Conservation (phyloP, 345 rosid genomes). For the Boechera retrofracta region DNA sequence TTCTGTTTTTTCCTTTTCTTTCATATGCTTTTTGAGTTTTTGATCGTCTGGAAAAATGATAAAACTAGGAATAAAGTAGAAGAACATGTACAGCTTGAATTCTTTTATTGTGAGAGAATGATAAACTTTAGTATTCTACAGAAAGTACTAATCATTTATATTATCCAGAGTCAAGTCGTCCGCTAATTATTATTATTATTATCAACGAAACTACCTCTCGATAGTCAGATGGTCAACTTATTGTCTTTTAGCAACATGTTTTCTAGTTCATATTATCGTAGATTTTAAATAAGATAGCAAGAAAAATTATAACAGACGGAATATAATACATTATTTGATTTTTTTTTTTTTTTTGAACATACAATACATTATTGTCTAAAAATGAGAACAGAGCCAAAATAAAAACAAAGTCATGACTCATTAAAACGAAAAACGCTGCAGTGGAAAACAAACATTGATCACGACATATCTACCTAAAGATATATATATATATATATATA, state of each 20-base stretch:
- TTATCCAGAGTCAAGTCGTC: too few relatives aligned
- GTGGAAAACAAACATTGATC: neutral
- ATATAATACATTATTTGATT: neutral
- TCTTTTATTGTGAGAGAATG: too few relatives aligned
- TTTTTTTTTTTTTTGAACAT: too few relatives aligned
- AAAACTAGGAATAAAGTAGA: neutral
- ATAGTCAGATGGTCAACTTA: neutral
- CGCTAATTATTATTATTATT: too few relatives aligned
- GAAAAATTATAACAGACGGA: neutral
- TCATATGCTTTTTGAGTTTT: neutral
- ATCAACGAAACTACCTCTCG: neutral
- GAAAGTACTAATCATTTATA: too few relatives aligned
- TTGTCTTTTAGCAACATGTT: neutral
- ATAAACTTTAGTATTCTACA: too few relatives aligned
- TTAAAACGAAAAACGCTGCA: neutral
- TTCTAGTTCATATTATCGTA: neutral
- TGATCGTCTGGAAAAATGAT: neutral
- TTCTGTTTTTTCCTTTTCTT: too few relatives aligned
- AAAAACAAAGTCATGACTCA: constrained; percentile 1
- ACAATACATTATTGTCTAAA: constrained; percentile 12
- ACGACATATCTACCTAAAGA: constrained; percentile 4
- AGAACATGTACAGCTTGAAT: too few relatives aligned
- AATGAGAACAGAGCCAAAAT: neutral
- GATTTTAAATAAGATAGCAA: neutral
- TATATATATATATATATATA: neutral